These are phyloP conservation scores for Aspergillus bombycis DNA, from an alignment of 2,329 filamentous ascomycete genomes.

Conservation along the genomic window DNA sequence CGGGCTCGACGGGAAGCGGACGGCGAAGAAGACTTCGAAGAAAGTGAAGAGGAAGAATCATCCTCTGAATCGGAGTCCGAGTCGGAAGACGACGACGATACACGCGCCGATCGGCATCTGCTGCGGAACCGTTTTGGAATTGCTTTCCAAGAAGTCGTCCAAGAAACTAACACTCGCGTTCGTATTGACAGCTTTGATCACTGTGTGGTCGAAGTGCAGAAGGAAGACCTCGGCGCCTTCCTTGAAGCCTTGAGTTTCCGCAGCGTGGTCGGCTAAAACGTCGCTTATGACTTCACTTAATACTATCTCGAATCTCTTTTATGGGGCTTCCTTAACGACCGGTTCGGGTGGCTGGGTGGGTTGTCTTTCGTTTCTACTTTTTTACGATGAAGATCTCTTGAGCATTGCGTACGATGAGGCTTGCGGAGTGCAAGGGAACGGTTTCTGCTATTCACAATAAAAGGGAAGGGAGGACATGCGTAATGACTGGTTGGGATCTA, in stretches of 20 bases:
- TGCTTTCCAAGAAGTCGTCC: conserved; percentile 92
- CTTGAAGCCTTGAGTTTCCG: conserved; percentile 91
- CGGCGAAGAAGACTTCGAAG: conserved; percentile 65
- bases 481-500: conserved; percentile 28
- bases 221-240: conserved; percentile 89
- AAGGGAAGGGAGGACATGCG: conserved; percentile 18
- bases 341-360: neutral
- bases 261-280: conserved; percentile 66
- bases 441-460: conserved; percentile 15
- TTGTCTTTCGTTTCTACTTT: conserved; percentile 11
- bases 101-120: conserved; percentile 63
- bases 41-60: conserved; percentile 60
- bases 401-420: conserved; percentile 16
- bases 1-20: conserved; percentile 54
- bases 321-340: neutral
- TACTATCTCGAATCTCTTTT: conserved; percentile 13
- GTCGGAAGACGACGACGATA: conserved; percentile 58
- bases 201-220: conserved; percentile 95
- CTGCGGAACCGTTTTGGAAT: conserved; percentile 89
- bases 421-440: conserved; percentile 12
- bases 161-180: conserved; percentile 86
- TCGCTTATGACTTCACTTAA: neutral
- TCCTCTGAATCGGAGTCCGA: conserved; percentile 54
- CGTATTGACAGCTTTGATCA: conserved; percentile 96
- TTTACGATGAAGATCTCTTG: conserved; percentile 13